Conservation (phyloP, 495 filamentous ascomycete species). For the Trypethelium eluteriae region DNA sequence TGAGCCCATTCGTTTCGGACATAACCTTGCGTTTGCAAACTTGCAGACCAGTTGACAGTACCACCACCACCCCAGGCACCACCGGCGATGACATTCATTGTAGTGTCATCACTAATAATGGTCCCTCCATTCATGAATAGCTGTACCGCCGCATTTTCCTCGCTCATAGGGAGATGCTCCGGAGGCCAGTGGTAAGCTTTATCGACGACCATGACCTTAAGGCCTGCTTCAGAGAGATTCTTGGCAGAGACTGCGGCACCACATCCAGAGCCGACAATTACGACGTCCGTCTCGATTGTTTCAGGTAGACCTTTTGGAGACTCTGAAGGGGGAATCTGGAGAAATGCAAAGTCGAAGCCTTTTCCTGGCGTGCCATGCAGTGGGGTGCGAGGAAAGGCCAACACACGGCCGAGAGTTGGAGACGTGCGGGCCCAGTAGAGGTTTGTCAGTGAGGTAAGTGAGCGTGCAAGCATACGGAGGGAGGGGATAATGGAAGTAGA, state of each 20-base stretch:
- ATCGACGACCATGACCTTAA: slow-evolving; percentile 72
- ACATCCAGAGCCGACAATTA: slow-evolving; percentile 80
- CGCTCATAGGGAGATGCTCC: slow-evolving; percentile 64
- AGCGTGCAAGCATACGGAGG: slow-evolving; percentile 26
- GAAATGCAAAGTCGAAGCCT: slow-evolving; percentile 49
- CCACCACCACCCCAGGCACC: slow-evolving; percentile 80
- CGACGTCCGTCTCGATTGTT: slow-evolving; percentile 67
- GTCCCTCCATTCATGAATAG: slow-evolving; percentile 45
- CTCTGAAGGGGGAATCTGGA: slow-evolving; percentile 40
- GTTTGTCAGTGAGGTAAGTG: slow-evolving; percentile 28
- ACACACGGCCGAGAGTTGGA: slow-evolving; percentile 47
- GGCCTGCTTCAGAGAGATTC: slow-evolving; percentile 66
- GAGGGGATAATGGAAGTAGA: slow-evolving; percentile 26
- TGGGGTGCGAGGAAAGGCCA: slow-evolving; percentile 57
- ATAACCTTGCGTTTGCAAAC: slow-evolving; percentile 69
- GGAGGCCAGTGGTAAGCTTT: slow-evolving; percentile 68
- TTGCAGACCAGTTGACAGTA: slow-evolving; percentile 82
- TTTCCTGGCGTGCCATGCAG: slow-evolving; percentile 52
- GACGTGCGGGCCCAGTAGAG: slow-evolving; percentile 53
- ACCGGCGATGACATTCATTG: slow-evolving; percentile 56
- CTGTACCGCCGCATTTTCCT: slow-evolving; percentile 47
- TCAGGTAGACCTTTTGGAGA: slow-evolving; percentile 36
- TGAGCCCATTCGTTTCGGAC: slow-evolving; percentile 77
- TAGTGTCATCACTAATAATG: slow-evolving; percentile 51
- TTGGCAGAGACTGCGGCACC: slow-evolving; percentile 80